Base-by-base conservation (phyloP, 2,329 filamentous ascomycete species). In the Sclerotinia borealis region DNA sequence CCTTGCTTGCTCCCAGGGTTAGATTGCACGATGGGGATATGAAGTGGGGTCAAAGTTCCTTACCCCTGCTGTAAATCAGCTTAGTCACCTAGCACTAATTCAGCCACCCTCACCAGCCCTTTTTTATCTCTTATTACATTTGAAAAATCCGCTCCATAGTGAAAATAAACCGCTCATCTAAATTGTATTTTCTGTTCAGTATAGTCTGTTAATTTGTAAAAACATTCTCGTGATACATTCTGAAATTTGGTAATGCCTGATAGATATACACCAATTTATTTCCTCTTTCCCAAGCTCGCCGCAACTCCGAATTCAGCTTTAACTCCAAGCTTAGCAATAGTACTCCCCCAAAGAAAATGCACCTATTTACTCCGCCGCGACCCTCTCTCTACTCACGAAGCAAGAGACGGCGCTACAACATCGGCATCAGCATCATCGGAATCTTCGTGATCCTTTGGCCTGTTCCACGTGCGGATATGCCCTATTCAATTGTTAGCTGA, bases 401-500 rank as follows among this genome's bases (percentile, higher is more conserved):
- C 13, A n/a, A 45, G 39, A 10, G 54, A 58, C 25, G 39, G 54
- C 15, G 29, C n/a, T 17, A 58, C 54, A 13, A 58, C 54, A 58
- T 58, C 54, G 25, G 54, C 54, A 34, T 58, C 54, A 15, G 43
- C 54, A 22, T 58, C 54, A 45, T 43, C 54, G 31, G 19, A n/a
- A 11, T 58, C 29, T 29, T 58, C 54, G 31, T 48, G 56, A 58
- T 71, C 69, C 27, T 41, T 54, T 13, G 70, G 70, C n/a, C 69
- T 63, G 56, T 68, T 62, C 70, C 70, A 72, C 15, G 69, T 72
- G 22, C 69, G 67, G 41, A 72, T 67, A 58, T 72, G 70, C 29
- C 70, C 70, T 68, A 47, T 31, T 58, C 1, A 15, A 25, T 31
- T 19, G 2, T 58, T 58, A 58, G 54, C 54, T 45, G 27, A 34